A percentile compares a stretch with the other conserved stretches of the same genome.
Evolutionary conservation across 2,329 filamentous ascomycete species (phyloP).

Genomic region (Lachnellula willkommii): DNA sequence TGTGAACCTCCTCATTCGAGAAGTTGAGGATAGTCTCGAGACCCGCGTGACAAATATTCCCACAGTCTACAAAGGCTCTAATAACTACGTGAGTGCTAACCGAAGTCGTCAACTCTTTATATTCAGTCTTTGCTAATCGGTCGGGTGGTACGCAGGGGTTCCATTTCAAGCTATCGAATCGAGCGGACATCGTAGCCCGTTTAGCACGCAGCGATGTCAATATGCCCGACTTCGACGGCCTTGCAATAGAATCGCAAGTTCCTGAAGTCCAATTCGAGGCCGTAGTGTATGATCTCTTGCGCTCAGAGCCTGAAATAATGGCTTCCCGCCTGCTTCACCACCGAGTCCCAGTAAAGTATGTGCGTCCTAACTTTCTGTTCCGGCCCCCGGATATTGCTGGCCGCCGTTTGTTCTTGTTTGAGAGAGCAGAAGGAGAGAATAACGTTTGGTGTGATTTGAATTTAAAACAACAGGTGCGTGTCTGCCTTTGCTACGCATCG

Average conservation of each 20-base stretch:
- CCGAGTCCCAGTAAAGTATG: no score
- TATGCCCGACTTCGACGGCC: slow-evolving; percentile 18
- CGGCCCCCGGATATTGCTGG: no score
- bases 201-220: slow-evolving; percentile 10
- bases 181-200: slow-evolving; percentile 18
- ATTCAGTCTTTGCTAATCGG: background rate
- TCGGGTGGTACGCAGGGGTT: slow-evolving; percentile 7
- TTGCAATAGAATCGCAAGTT: slow-evolving; percentile 11
- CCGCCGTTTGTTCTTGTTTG: slow-evolving; percentile 5
- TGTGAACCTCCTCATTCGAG: slow-evolving; percentile 26
- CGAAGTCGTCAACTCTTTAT: background rate
- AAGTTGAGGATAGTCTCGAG: slow-evolving; percentile 24
- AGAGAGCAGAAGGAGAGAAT: slow-evolving; percentile 13
- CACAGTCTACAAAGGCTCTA: slow-evolving; percentile 20
- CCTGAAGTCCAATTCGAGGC: slow-evolving; percentile 20
- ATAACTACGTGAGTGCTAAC: slow-evolving; percentile 27
- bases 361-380: no score
- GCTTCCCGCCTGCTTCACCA: slow-evolving; percentile 20
- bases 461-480: slow-evolving; percentile 2
- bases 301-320: slow-evolving; percentile 15
- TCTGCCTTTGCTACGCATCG: background rate
- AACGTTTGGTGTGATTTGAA: slow-evolving; percentile 9
- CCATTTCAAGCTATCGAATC: slow-evolving; percentile 17
- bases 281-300: slow-evolving; percentile 17
- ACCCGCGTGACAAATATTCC: slow-evolving; percentile 26